Conservation (phyloP, 495 filamentous ascomycete genomes). For the Penicillium egyptiacum region DNA sequence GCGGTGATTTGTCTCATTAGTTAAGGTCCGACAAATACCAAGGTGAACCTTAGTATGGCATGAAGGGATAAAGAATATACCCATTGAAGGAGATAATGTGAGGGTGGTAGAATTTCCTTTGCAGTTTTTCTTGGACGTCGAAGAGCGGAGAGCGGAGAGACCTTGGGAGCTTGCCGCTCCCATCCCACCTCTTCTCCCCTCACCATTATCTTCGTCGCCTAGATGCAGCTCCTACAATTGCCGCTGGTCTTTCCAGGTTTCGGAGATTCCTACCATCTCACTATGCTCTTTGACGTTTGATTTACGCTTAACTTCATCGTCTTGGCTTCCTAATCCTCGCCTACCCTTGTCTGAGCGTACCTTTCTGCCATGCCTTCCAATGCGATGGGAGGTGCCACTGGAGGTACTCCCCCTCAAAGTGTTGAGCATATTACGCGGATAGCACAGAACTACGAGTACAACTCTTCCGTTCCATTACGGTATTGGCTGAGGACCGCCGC, state of each 20-base stretch:
- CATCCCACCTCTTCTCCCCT: slow-evolving; percentile 6
- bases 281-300: slow-evolving; percentile 21
- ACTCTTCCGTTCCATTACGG: slow-evolving; percentile 65
- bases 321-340: slow-evolving; percentile 4
- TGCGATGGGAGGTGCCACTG: slow-evolving; percentile 20
- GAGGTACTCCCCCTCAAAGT: slow-evolving; percentile 55
- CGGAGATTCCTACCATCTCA: slow-evolving; percentile 14
- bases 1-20: not conserved
- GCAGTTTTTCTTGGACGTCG: not conserved
- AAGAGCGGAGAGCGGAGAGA: slow-evolving; percentile 12
- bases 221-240: slow-evolving; percentile 25
- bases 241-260: slow-evolving; percentile 21
- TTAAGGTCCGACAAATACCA: not conserved
- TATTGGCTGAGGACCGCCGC: slow-evolving; percentile 82
- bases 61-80: not conserved
- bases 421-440: slow-evolving; percentile 68
- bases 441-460: slow-evolving; percentile 78
- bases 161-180: not conserved
- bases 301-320: slow-evolving; percentile 15
- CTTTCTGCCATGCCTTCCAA: slow-evolving; percentile 32
- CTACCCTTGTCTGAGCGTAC: not conserved
- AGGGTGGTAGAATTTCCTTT: not conserved
- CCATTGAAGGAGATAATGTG: not conserved
- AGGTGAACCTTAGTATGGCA: not conserved
- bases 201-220: slow-evolving; percentile 19